These are phyloP conservation scores for Globisporangium heterothallicum DNA, from an alignment of 352 stramenopile species.

Conservation along the genomic window DNA sequence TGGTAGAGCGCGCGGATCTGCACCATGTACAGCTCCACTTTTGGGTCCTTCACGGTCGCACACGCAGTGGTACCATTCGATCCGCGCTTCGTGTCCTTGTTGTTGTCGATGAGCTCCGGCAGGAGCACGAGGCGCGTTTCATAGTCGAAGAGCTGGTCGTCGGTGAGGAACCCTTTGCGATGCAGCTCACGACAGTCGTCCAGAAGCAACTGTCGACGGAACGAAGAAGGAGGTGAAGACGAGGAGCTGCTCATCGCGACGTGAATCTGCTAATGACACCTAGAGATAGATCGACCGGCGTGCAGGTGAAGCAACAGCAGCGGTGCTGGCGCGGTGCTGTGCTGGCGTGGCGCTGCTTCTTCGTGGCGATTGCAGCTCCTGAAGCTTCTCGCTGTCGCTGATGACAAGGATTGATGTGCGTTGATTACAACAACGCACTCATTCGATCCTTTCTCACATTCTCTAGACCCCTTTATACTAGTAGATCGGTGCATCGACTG, in stretches of 20 bases:
- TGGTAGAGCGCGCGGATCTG: constrained; percentile 27
- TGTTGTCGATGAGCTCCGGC: neutral
- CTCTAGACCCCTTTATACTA: too few relatives aligned
- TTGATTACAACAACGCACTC: too few relatives aligned
- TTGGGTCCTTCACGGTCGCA: constrained; percentile 1
- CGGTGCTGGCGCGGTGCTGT: neutral
- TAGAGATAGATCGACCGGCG: too few relatives aligned
- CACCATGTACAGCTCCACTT: constrained; percentile 20
- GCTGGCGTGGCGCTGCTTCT: too few relatives aligned
- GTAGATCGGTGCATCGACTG: too few relatives aligned
- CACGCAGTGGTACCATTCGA: neutral
- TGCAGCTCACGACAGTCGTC: constrained; percentile 34
- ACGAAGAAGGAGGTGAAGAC: too few relatives aligned
- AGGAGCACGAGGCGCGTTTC: constrained; percentile 13
- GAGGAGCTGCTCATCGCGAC: neutral
- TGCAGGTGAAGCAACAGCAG: neutral
- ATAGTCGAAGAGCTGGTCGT: constrained; percentile 25
- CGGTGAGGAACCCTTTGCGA: constrained; percentile 23
- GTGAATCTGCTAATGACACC: neutral
- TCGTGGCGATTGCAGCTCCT: too few relatives aligned
- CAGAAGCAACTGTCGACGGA: constrained; percentile 16
- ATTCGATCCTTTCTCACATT: too few relatives aligned
- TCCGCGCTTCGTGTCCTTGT: neutral
- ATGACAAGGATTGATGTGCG: too few relatives aligned
- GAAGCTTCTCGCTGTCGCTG: too few relatives aligned